A percentile compares a stretch with the other conserved stretches of the same genome.
Conservation (phyloP, 345 rosid genomes). For the Gossypium arboreum region DNA sequence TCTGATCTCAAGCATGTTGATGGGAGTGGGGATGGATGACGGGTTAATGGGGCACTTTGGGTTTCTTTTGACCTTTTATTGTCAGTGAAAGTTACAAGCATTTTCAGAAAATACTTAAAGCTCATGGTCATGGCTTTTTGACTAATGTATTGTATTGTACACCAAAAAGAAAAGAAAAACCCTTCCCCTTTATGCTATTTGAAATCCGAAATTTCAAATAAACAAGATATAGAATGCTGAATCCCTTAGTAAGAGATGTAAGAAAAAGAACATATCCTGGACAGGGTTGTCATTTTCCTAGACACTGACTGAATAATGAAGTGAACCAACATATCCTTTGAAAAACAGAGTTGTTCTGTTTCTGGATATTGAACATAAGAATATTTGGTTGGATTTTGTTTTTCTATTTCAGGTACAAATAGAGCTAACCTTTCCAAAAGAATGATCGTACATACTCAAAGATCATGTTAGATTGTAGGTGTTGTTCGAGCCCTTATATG, state of each 20-base stretch:
- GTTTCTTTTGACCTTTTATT: not conserved
- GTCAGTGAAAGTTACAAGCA: not conserved
- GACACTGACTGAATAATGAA: not conserved
- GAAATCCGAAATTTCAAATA: not conserved
- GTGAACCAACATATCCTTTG: conserved; percentile 13
- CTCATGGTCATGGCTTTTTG: conserved; percentile 4
- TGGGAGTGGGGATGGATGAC: not conserved
- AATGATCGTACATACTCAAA: conserved; percentile 31
- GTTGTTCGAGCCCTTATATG: conserved; percentile 74
- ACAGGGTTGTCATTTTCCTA: not conserved
- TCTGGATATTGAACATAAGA: not conserved
- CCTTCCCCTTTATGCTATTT: not conserved
- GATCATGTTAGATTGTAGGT: conserved; percentile 23
- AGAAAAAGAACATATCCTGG: not conserved
- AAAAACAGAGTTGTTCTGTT: conserved; percentile 26
- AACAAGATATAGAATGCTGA: not conserved
- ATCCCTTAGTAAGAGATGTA: not conserved
- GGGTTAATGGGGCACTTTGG: not conserved
- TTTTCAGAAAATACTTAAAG: conserved; percentile 11
- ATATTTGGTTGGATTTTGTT: conserved; percentile 10
- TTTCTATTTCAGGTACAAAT: conserved; percentile 12
- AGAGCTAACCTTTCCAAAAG: conserved; percentile 35
- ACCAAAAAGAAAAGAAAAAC: not conserved
- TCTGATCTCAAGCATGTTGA: not conserved
- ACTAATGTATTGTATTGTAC: not conserved